Evolutionary conservation across 257 asterid genomes (phyloP).

Genomic region (Lavandula angustifolia): DNA sequence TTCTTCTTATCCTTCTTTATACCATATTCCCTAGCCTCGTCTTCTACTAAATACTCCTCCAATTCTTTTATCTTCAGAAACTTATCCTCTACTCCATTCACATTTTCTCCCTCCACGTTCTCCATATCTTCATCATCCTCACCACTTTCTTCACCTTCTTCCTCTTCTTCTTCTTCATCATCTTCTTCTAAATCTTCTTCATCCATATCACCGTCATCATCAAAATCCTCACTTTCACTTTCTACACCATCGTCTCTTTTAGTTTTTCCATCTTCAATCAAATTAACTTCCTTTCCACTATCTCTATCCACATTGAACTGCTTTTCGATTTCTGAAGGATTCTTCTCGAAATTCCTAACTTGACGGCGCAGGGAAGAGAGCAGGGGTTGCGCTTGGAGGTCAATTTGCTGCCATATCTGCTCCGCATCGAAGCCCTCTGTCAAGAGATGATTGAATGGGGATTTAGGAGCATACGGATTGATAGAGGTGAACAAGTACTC

Average conservation of each 20-base stretch:
- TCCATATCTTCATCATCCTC: slow-evolving; percentile 32
- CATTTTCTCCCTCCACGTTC: slow-evolving; percentile 29
- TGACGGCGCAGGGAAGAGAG: slow-evolving; percentile 63
- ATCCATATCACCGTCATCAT: slow-evolving; percentile 33
- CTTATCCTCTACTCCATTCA: slow-evolving; percentile 66
- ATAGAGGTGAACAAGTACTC: slow-evolving; percentile 56
- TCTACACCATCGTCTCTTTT: slow-evolving; percentile 26
- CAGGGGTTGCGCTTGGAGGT: slow-evolving; percentile 74
- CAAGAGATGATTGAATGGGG: slow-evolving; percentile 53
- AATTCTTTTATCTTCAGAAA: slow-evolving; percentile 82
- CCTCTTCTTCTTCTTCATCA: slow-evolving; percentile 26
- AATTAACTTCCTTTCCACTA: slow-evolving; percentile 23
- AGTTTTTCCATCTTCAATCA: slow-evolving; percentile 14
- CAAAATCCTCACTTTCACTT: slow-evolving; percentile 41
- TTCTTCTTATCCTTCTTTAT: slow-evolving; percentile 39
- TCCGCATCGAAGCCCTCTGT: slow-evolving; percentile 63
- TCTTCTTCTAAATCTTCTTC: slow-evolving; percentile 39
- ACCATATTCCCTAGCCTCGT: slow-evolving; percentile 83
- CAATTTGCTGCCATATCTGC: slow-evolving; percentile 96
- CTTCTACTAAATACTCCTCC: slow-evolving; percentile 68
- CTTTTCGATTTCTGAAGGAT: slow-evolving; percentile 50
- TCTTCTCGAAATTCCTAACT: slow-evolving; percentile 63
- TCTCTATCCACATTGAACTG: slow-evolving; percentile 41
- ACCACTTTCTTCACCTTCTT: slow-evolving; percentile 33
- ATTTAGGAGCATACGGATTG: slow-evolving; percentile 63